Percentiles rank a stretch among this genome's conserved stretches.
These are phyloP conservation scores for Microsporum canis DNA, from an alignment of 2,329 filamentous ascomycete genomes.

Conservation along the genomic window DNA sequence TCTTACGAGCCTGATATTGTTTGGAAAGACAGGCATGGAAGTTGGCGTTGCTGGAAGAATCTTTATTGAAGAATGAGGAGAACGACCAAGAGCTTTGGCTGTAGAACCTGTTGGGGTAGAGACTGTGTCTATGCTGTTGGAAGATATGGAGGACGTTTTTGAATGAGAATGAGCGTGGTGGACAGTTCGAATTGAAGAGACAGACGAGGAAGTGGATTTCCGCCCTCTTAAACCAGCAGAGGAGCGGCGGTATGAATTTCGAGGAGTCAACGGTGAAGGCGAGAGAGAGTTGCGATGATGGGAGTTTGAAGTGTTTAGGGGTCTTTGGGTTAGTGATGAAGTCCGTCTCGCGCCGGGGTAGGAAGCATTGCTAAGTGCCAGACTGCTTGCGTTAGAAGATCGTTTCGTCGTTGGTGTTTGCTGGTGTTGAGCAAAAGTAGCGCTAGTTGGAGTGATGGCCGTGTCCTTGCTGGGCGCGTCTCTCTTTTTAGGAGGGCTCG, in stretches of 20 bases:
- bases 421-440: slow-evolving; percentile 19
- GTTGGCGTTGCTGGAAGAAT: slow-evolving; percentile 87
- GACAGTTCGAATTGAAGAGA: slow-evolving; percentile 85
- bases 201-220: slow-evolving; percentile 90
- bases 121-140: slow-evolving; percentile 59
- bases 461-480: slow-evolving; percentile 23
- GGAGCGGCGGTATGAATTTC: slow-evolving; percentile 70
- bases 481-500: slow-evolving; percentile 30
- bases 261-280: slow-evolving; percentile 76
- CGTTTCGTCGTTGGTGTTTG: slow-evolving; percentile 32
- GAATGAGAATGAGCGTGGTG: slow-evolving; percentile 83
- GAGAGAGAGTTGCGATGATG: slow-evolving; percentile 62
- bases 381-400: slow-evolving; percentile 31
- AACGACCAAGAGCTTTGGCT: slow-evolving; percentile 42
- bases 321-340: slow-evolving; percentile 28
- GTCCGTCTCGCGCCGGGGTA: slow-evolving; percentile 31
- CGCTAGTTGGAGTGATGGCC: slow-evolving; percentile 16
- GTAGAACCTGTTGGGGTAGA: slow-evolving; percentile 56
- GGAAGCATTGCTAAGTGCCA: slow-evolving; percentile 33
- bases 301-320: slow-evolving; percentile 26
- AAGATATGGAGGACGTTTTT: slow-evolving; percentile 88
- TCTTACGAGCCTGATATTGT: slow-evolving; percentile 72
- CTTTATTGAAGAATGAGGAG: slow-evolving; percentile 83
- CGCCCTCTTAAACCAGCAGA: slow-evolving; percentile 76
- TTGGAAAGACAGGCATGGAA: slow-evolving; percentile 58